Evolutionary conservation across 495 filamentous ascomycete genomes (phyloP).

Genomic region (Podospora tetraspora): DNA sequence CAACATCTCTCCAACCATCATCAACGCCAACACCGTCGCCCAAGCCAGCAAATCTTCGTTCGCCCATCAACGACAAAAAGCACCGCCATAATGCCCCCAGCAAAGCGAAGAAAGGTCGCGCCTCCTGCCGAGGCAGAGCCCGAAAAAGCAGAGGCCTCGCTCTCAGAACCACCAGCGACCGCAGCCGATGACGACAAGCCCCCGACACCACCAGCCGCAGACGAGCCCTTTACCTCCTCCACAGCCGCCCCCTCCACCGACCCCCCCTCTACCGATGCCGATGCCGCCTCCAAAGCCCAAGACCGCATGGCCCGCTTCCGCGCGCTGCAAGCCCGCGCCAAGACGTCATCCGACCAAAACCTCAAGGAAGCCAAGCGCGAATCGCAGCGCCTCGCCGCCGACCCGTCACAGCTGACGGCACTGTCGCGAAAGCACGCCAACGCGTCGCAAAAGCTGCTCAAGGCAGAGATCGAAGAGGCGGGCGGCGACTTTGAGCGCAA

Average conservation of each 20-base stretch:
- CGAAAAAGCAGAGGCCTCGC: constrained; percentile 11
- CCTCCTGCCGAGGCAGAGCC: constrained; percentile 21
- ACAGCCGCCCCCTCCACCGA: constrained; percentile 1
- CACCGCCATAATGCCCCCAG: constrained; percentile 34
- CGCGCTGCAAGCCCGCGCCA: constrained; percentile 78
- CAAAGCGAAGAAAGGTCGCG: constrained; percentile 43
- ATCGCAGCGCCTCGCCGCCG: constrained; percentile 70
- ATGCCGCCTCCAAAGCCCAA: constrained; percentile 44
- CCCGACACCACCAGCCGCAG: neutral
- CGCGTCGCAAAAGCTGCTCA: constrained; percentile 87
- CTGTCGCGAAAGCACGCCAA: constrained; percentile 76
- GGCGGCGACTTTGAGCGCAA: constrained; percentile 96
- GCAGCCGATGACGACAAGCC: constrained; percentile 9
- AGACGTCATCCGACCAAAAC: constrained; percentile 70
- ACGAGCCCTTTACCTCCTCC: neutral
- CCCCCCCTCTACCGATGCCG: constrained; percentile 19
- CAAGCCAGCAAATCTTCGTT: neutral
- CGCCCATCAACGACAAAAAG: neutral
- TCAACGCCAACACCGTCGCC: neutral
- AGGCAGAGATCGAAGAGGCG: constrained; percentile 76
- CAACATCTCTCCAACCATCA: neutral
- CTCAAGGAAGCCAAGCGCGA: constrained; percentile 79
- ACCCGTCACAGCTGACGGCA: constrained; percentile 65
- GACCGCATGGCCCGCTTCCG: constrained; percentile 70
- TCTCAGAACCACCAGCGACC: constrained; percentile 16